phyloP scores from a whole-genome alignment of 1,284 basidiomycete genomes.

The Puccinia sorghi region DNA sequence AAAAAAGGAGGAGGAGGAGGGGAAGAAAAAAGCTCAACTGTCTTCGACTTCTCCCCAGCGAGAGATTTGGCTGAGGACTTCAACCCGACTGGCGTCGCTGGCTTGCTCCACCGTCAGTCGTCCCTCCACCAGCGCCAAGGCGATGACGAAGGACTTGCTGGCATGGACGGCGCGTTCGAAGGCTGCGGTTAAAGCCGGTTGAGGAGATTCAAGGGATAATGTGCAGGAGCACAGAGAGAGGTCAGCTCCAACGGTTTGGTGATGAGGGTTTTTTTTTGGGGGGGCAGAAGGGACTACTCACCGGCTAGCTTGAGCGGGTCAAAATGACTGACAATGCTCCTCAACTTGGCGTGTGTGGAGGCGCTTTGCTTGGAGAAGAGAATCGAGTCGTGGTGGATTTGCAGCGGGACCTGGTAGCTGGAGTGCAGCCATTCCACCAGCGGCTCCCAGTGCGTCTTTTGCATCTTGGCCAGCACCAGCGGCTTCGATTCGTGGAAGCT shows the following conservation, averaged over 20 bases:
- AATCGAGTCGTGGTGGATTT: slow-evolving; percentile 65
- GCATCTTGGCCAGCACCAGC: slow-evolving; percentile 72
- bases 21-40: slow-evolving; percentile 63
- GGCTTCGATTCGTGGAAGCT: slow-evolving; percentile 84
- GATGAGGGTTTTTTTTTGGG: neutral
- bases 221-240: neutral
- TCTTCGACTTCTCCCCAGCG: slow-evolving; percentile 99
- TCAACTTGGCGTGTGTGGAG: slow-evolving; percentile 68
- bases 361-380: slow-evolving; percentile 69
- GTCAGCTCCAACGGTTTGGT: neutral
- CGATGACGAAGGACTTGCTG: slow-evolving; percentile 89
- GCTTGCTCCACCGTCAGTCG: slow-evolving; percentile 79
- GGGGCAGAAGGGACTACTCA: neutral
- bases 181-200: slow-evolving; percentile 62
- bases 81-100: slow-evolving; percentile 80
- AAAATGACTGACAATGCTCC: slow-evolving; percentile 66
- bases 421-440: slow-evolving; percentile 75
- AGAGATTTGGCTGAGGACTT: slow-evolving; percentile 92
- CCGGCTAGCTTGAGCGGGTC: slow-evolving; percentile 81
- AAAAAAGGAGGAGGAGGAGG: neutral
- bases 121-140: slow-evolving; percentile 76
- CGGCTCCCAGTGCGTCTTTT: slow-evolving; percentile 86
- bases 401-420: slow-evolving; percentile 69
- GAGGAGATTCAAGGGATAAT: neutral
- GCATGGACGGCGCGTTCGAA: slow-evolving; percentile 88